Percentiles rank a stretch among this genome's conserved stretches.
phyloP scores from a whole-genome alignment of 2,329 filamentous ascomycete species.

The Acrocalymma vagum region DNA sequence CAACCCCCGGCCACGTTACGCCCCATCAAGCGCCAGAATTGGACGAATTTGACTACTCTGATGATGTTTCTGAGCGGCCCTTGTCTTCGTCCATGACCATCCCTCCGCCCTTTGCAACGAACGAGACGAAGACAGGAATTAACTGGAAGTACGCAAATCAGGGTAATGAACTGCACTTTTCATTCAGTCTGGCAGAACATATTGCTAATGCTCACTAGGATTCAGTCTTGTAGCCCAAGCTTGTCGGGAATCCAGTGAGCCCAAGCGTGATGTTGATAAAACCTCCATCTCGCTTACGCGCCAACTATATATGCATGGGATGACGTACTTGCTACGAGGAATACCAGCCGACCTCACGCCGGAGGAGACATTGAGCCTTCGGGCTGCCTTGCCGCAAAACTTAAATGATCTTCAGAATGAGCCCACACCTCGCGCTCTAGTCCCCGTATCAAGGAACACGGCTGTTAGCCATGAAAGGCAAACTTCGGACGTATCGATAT shows the following conservation, averaged over 20 bases:
- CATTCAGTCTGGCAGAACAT: neutral
- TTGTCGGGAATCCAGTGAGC: conserved; percentile 53
- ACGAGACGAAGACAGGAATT: conserved; percentile 50
- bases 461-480: conserved; percentile 10
- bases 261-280: conserved; percentile 34
- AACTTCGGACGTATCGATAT: conserved; percentile 53
- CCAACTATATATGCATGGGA: conserved; percentile 70
- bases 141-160: conserved; percentile 62
- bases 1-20: conserved; percentile 30
- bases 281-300: conserved; percentile 60
- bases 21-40: conserved; percentile 28
- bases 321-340: conserved; percentile 70
- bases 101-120: conserved; percentile 27
- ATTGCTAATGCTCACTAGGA: conserved; percentile 42
- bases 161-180: conserved; percentile 42
- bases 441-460: conserved; percentile 17
- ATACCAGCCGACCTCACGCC: conserved; percentile 66
- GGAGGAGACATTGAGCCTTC: conserved; percentile 63
- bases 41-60: conserved; percentile 31
- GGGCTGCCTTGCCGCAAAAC: conserved; percentile 58
- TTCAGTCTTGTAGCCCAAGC: conserved; percentile 57
- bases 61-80: conserved; percentile 34
- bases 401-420: conserved; percentile 23
- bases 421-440: conserved; percentile 22
- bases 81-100: conserved; percentile 27